Conservation (phyloP, 768 basidiomycete species). For the Rhizopogon roseolus region DNA sequence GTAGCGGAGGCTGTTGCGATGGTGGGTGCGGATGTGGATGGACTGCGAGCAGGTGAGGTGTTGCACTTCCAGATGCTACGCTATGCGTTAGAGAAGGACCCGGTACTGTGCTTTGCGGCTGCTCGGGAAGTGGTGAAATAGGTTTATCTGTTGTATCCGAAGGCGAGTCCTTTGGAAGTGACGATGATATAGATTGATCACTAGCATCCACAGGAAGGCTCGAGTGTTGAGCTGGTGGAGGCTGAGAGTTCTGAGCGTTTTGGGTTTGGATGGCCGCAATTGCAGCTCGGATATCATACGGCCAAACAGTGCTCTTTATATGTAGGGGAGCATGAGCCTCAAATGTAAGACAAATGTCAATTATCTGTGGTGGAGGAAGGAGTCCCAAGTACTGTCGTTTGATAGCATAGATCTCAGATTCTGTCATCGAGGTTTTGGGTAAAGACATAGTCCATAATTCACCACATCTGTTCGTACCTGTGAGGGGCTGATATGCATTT, state of each 20-base stretch:
- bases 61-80: slow-evolving; percentile 11
- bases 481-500: slow-evolving; percentile 28
- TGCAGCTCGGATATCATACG: slow-evolving; percentile 59
- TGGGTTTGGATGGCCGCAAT: slow-evolving; percentile 46
- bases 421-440: slow-evolving; percentile 23
- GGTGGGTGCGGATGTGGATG: slow-evolving; percentile 11
- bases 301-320: slow-evolving; percentile 67
- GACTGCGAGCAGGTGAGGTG: slow-evolving; percentile 21
- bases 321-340: slow-evolving; percentile 65
- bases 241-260: slow-evolving; percentile 19
- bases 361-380: slow-evolving; percentile 64
- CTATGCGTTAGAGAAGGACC: slow-evolving; percentile 13
- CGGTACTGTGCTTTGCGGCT: slow-evolving; percentile 8
- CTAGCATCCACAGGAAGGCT: slow-evolving; percentile 2
- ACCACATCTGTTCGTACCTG: slow-evolving; percentile 27
- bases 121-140: slow-evolving; percentile 9
- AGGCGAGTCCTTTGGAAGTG: slow-evolving; percentile 23
- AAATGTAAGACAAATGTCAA: slow-evolving; percentile 73
- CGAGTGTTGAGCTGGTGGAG: slow-evolving; percentile 10
- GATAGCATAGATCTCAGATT: slow-evolving; percentile 48
- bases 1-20: slow-evolving; percentile 13
- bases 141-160: slow-evolving; percentile 8
- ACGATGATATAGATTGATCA: neutral
- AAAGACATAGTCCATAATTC: slow-evolving; percentile 16
- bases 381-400: slow-evolving; percentile 70